Evolutionary conservation across 2,329 filamentous ascomycete genomes (phyloP).

Genomic region (Cytospora chrysosperma): DNA sequence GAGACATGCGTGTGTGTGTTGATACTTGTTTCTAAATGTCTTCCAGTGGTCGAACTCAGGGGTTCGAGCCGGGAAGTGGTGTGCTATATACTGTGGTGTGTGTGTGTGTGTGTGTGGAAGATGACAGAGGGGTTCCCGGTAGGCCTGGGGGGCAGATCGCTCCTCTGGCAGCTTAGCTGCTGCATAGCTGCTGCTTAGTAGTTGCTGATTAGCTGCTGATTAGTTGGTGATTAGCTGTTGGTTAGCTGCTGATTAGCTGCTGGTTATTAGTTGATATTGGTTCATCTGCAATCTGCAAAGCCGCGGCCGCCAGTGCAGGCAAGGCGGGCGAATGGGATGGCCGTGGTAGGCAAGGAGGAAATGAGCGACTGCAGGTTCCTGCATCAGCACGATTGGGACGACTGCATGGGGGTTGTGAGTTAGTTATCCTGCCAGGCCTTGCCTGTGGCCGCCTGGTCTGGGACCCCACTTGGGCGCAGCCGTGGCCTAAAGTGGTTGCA

Average conservation of each 20-base stretch:
- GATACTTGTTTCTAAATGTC: not conserved
- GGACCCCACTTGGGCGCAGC: slow-evolving; percentile 19
- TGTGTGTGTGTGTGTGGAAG: too few species aligned
- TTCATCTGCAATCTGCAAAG: not conserved
- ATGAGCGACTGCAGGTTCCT: slow-evolving; percentile 24
- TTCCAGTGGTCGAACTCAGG: not conserved
- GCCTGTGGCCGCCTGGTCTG: not conserved
- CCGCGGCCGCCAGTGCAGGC: slow-evolving; percentile 2
- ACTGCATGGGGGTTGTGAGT: not conserved
- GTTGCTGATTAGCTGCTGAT: too few species aligned
- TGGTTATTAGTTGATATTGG: not conserved
- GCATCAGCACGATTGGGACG: slow-evolving; percentile 10
- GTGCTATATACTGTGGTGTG: too few species aligned
- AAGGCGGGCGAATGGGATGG: not conserved
- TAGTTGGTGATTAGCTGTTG: too few species aligned
- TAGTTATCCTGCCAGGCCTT: not conserved
- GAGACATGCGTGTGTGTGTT: not conserved
- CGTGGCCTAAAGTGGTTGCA: slow-evolving; percentile 25
- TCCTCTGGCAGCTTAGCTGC: not conserved
- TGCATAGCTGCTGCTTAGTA: too few species aligned
- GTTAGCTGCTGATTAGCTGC: not conserved
- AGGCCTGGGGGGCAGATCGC: not conserved
- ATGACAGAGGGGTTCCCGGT: not conserved
- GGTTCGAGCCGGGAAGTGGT: not conserved
- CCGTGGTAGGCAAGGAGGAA: slow-evolving; percentile 17